Evolutionary conservation across 140 eudicot species (phyloP).

Genomic region (Anethum foeniculum): DNA sequence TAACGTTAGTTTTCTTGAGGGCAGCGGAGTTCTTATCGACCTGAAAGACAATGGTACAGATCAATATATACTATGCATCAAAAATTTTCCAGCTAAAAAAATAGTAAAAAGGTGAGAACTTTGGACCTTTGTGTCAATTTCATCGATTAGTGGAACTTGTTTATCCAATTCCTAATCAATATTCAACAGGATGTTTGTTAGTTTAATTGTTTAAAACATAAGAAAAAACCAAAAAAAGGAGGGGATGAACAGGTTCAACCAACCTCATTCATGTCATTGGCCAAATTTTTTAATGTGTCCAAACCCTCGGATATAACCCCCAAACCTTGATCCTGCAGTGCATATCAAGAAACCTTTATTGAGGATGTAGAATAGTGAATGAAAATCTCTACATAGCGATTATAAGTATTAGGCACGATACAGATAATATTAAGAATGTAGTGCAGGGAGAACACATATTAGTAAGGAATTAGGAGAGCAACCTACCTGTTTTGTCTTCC

Average conservation of each 20-base stretch:
- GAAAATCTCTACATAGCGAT: neutral
- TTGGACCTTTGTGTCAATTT: conserved; percentile 59
- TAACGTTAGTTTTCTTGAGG: conserved; percentile 38
- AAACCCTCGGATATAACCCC: conserved; percentile 64
- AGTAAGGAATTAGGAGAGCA: neutral
- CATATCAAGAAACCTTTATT: neutral
- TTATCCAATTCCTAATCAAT: conserved; percentile 52
- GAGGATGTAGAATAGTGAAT: neutral
- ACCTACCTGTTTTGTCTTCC: conserved; percentile 63
- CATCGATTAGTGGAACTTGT: conserved; percentile 70
- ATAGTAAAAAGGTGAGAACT: neutral
- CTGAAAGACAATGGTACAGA: conserved; percentile 11
- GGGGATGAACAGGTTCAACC: neutral
- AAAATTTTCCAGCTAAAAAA: neutral
- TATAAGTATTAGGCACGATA: neutral
- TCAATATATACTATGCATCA: neutral
- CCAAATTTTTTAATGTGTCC: conserved; percentile 58
- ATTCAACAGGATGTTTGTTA: neutral
- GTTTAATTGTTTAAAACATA: neutral
- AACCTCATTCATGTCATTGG: conserved; percentile 80
- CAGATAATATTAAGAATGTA: neutral
- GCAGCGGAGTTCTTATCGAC: conserved; percentile 35
- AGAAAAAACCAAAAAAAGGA: no score
- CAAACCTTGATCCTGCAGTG: conserved; percentile 51
- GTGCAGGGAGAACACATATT: neutral